These are phyloP conservation scores for Pseudocercospora macadamiae DNA, from an alignment of 2,329 filamentous ascomycete species.

Conservation along the genomic window DNA sequence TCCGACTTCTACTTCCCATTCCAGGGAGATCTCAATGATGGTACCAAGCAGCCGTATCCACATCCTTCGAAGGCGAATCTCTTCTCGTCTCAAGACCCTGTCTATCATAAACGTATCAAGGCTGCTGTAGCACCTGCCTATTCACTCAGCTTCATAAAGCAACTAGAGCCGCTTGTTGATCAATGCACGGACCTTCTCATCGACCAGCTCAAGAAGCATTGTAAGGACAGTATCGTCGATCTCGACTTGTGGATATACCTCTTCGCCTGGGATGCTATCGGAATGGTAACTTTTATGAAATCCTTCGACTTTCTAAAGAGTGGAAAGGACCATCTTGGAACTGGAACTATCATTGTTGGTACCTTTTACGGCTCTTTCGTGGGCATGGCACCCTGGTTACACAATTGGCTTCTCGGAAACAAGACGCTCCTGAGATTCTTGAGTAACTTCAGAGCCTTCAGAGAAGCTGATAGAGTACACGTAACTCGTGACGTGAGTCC, in stretches of 20 bases:
- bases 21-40: no score
- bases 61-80: no score
- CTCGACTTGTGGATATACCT: constrained; percentile 15
- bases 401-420: no score
- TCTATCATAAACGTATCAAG: constrained; percentile 25
- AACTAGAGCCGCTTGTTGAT: constrained; percentile 77
- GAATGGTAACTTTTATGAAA: constrained; percentile 23
- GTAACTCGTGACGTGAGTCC: no score
- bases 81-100: constrained; percentile 4
- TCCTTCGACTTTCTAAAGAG: constrained; percentile 25
- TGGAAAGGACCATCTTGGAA: constrained; percentile 15
- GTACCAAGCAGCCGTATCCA: no score
- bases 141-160: constrained; percentile 66
- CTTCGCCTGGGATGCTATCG: constrained; percentile 27
- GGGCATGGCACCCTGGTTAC: constrained; percentile 1
- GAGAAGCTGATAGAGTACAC: no score
- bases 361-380: constrained; percentile 3
- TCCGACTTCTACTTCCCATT: no score
- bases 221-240: no score
- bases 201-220: neutral
- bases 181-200: constrained; percentile 69
- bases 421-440: no score
- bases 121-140: constrained; percentile 25
- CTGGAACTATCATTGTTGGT: constrained; percentile 5
- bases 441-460: no score